phyloP scores from a whole-genome alignment of 768 basidiomycete genomes.

The Phylloporus arenicola region DNA sequence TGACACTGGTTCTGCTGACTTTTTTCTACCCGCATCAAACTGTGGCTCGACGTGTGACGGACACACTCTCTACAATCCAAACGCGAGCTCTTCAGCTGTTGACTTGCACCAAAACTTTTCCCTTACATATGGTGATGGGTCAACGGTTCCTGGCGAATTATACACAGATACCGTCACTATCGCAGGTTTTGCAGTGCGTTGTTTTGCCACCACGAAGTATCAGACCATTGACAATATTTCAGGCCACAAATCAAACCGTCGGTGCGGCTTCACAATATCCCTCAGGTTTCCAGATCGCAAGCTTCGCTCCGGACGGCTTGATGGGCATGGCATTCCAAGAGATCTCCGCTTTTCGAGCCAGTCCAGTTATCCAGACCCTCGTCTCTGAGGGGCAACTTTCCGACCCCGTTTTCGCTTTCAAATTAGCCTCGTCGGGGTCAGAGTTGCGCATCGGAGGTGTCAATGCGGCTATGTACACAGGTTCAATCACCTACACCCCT shows the following conservation, averaged over 20 bases:
- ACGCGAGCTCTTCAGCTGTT: conserved; percentile 26
- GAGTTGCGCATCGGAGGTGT: conserved; percentile 41
- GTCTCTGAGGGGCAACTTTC: conserved; percentile 32
- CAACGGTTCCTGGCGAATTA: conserved; percentile 33
- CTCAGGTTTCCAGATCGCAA: conserved; percentile 4
- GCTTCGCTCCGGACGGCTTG: conserved; percentile 27
- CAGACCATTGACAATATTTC: conserved; percentile 8
- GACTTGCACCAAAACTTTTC: conserved; percentile 25
- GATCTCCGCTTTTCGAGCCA: conserved; percentile 32
- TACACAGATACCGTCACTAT: conserved; percentile 39
- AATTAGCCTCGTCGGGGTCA: conserved; percentile 31
- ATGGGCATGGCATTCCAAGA: conserved; percentile 41
- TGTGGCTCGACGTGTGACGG: conserved; percentile 29
- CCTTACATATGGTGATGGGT: conserved; percentile 41
- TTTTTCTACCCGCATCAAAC: conserved; percentile 27
- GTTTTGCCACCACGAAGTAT: background rate
- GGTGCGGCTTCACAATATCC: conserved; percentile 22
- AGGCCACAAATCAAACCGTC: conserved; percentile 21
- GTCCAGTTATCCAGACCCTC: conserved; percentile 41
- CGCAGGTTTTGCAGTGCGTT: conserved; percentile 25
- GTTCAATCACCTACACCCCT: conserved; percentile 33
- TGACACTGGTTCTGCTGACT: conserved; percentile 34
- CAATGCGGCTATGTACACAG: conserved; percentile 35
- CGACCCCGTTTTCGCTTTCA: conserved; percentile 34
- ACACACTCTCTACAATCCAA: conserved; percentile 35